Base-by-base conservation (phyloP, 2,329 filamentous ascomycete species). In the Monosporascus sp. region DNA sequence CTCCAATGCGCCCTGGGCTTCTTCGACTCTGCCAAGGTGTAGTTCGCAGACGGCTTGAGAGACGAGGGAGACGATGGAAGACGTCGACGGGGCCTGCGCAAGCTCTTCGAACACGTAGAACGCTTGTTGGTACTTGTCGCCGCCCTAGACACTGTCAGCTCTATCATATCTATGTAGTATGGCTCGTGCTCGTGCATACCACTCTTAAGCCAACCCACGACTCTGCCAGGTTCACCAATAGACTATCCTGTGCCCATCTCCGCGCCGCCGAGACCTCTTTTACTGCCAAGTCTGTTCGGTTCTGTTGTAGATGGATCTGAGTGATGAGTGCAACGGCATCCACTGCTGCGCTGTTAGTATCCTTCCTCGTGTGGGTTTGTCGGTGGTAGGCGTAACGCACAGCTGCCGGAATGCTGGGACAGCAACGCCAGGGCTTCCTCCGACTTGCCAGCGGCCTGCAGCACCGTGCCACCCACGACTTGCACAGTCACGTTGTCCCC, bases 91-190 rank as follows among this genome's bases (percentile, higher is more conserved):
- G 27, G 89, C 87, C 68, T 96, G 90, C 5, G 94, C 93, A 48
- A 97, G 83, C 72, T 99, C 94, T 73, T 97, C 93, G 66, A 91
- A 97, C 56, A 97, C 93, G 78, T 99, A 97, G 74, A 96, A 97
- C 19, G 93, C 87, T 67, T 94, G 89, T 68, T 97, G 94, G 73
- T 97, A 97, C 70, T 91, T 94, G 63, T 96, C 91, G 61, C 92
- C 92, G 66, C 93, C 93, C 88, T 96, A 56, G 26, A 51, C 7
- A 9, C 31, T 35, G 31, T 35, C 11, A 35, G 31, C 31, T 35
- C 31, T 35, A 35, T 35, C 31, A 14, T 35, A 35, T 35, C 31
- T 5, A 35, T 14, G 31, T 14, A 35, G 20, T n/a, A 14, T 19
- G 19, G 26, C 40, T 22, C 35, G 24, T 41, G 44, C 27, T 35